These are phyloP conservation scores for Fusarium sp. DNA, from an alignment of 2,329 filamentous ascomycete species.

Conservation along the genomic window DNA sequence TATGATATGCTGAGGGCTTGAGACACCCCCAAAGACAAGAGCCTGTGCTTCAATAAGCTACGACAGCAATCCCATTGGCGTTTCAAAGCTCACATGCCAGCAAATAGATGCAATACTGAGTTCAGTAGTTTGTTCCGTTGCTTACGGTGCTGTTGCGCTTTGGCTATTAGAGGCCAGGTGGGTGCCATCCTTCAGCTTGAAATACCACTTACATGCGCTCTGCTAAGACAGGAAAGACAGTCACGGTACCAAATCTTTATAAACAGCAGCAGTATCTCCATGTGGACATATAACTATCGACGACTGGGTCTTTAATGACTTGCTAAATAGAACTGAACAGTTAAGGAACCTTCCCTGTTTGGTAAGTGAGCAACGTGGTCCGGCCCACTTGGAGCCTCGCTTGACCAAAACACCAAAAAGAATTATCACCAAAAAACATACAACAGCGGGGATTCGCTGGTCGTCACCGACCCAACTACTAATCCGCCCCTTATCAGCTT, in stretches of 20 bases:
- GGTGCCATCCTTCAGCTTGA: neutral
- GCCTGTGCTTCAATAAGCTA: rapidly evolving
- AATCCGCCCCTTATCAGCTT: neutral
- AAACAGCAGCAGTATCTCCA: too few relatives aligned
- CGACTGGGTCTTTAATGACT: neutral
- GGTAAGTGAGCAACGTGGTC: neutral
- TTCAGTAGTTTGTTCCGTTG: neutral
- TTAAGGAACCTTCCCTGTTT: neutral
- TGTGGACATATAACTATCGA: too few relatives aligned
- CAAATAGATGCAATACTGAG: neutral
- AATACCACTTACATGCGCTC: neutral
- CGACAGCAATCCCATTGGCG: neutral
- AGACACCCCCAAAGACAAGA: neutral
- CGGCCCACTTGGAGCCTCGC: neutral
- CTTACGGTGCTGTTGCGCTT: neutral
- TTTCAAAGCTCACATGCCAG: neutral
- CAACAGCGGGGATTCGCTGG: neutral
- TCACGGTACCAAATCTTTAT: too few relatives aligned
- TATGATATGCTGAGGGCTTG: neutral
- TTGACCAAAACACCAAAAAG: neutral
- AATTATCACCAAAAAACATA: neutral
- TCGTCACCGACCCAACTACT: neutral
- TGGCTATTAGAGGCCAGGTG: neutral
- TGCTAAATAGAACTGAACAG: neutral
- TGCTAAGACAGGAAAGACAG: neutral